These are phyloP conservation scores for Phytophthora sp. DNA, from an alignment of 352 stramenopile genomes.

Conservation along the genomic window DNA sequence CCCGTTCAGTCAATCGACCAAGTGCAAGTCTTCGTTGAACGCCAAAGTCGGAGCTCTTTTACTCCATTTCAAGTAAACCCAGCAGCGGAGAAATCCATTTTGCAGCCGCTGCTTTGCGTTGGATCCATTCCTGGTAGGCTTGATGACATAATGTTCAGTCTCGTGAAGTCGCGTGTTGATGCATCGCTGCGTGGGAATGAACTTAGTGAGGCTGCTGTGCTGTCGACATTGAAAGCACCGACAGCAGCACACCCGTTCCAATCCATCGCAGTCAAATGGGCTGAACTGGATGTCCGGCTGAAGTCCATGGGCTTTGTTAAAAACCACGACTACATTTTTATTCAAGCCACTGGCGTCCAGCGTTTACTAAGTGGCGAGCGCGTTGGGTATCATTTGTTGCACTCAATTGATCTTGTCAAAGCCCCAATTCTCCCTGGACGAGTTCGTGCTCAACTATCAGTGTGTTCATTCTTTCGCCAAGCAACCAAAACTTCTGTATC, in stretches of 20 bases:
- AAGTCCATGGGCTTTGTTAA: slow-evolving; percentile 36
- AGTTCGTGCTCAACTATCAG: slow-evolving; percentile 38
- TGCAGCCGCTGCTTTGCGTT: slow-evolving; percentile 23
- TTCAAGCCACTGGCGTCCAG: slow-evolving; percentile 42
- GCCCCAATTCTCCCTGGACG: slow-evolving; percentile 12
- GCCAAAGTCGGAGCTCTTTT: neutral
- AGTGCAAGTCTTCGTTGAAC: slow-evolving; percentile 25
- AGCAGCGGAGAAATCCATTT: neutral
- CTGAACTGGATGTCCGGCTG: slow-evolving; percentile 29
- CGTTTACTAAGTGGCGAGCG: slow-evolving; percentile 32
- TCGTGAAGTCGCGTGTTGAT: slow-evolving; percentile 37
- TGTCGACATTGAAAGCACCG: slow-evolving; percentile 40
- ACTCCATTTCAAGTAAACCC: slow-evolving; percentile 2
- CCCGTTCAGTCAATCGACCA: slow-evolving; percentile 16
- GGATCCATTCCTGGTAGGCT: slow-evolving; percentile 31
- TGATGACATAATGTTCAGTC: slow-evolving; percentile 40
- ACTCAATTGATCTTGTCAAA: slow-evolving; percentile 50
- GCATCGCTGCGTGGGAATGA: too few relatives aligned
- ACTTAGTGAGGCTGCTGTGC: slow-evolving; percentile 32
- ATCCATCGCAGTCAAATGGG: slow-evolving; percentile 35
- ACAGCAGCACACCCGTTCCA: slow-evolving; percentile 45
- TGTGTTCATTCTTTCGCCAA: slow-evolving; percentile 44
- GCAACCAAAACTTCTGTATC: slow-evolving; percentile 14
- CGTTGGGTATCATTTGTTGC: slow-evolving; percentile 54
- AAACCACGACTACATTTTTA: slow-evolving; percentile 50